Evolutionary conservation across 805 yeast species (phyloP), one percentile per base, ranked within the genome.

Genomic region (Isabelozyma heimii): DNA sequence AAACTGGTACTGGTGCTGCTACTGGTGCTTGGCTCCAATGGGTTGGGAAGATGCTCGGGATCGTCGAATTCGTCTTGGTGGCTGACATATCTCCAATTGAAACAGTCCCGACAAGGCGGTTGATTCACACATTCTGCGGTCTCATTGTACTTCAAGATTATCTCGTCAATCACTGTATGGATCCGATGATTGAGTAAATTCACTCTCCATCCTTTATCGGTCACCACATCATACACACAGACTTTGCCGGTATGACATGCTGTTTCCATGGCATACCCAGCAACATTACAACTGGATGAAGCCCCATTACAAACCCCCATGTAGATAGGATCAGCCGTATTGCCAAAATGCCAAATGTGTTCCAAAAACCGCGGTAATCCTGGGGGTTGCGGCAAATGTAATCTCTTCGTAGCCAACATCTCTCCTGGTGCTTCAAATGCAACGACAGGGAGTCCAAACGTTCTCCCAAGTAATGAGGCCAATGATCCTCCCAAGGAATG

Each of bases 251-350:
- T 80, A 65, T 94, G 99, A 63, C 99, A 94, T 42, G 85, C 85
- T 0, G 97, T 85, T 61, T 94, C 99, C 97, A 94, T 85, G 9
- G 98, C 99, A 66, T 90, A 94, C 0, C 99, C 99, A 1, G 89
- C 97, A 8, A 89, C 76, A 51, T 92, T 84, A 66, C 99, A 94
- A 1, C 91, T 69, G 0, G 95, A 85, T 4, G 92, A 83, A 0
- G 94, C 95, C 8, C 99, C 99, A 60, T 88, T 91, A 65, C 99
- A 94, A 8, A 90, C 91, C 0, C 99, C 99, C 92, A 91, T 87
- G 60, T 77, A 94, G 1, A 94, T 89, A 1, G 99, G 99, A 64
- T 94, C 99, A 0, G 97, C 98, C 1, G 94, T 94, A 64, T 94
- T 92, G 2, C 99, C 99, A 62, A 94, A 72, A 63, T 94, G 97